Evolutionary conservation across 163 green algal species (phyloP), one percentile per base, ranked within the genome.

Genomic region (Coccomyxa subellipsoidea): DNA sequence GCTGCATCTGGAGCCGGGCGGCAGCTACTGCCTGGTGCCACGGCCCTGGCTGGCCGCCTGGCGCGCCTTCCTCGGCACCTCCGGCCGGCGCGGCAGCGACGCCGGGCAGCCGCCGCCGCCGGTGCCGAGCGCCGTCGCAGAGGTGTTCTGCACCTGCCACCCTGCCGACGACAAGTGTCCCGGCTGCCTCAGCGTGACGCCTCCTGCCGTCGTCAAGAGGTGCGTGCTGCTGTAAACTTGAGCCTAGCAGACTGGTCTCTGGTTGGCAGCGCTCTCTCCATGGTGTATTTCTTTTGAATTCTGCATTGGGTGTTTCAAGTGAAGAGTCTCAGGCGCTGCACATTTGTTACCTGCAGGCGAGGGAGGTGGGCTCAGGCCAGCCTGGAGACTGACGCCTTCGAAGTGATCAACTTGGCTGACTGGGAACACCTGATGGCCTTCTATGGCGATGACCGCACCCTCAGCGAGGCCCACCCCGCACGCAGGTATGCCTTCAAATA

Each of bases 11-110:
- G 31, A 79, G n/a, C 79, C 84, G 1, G 85, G 80, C 7, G 39
- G 10, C 39, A 59, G 25, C 18, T 88, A 90, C 54, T 53, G 21
- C 37, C 82, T 92, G 71, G 66, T 90, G 32, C 89, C 89, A 0
- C 15, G 66, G 0, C 15, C 29, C 21, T 92, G 90, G 82, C 87
- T 92, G 84, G 80, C 80, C 10, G 27, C 75, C 21, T 91, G 88
- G 88, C 81, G 88, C 5, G 81, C 79, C 47, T 90, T 83, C 35
- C 81, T 90, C 66, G 27, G 36, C 23, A 47, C 80, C 66, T 81
- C 69, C 4, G 77, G 80, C 70, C 73, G 75, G 66, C 35, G 70
- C 6, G 69, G 29, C 75, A 76, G 35, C 66, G 25, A n/a, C 12
- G 75, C 35, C 80, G 27, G 23, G 10, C 59, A 54, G 40, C 39